Evolutionary conservation across 139 green algal genomes (phyloP), one percentile per base, ranked within the genome.

Genomic region (Micractinium sp.): DNA sequence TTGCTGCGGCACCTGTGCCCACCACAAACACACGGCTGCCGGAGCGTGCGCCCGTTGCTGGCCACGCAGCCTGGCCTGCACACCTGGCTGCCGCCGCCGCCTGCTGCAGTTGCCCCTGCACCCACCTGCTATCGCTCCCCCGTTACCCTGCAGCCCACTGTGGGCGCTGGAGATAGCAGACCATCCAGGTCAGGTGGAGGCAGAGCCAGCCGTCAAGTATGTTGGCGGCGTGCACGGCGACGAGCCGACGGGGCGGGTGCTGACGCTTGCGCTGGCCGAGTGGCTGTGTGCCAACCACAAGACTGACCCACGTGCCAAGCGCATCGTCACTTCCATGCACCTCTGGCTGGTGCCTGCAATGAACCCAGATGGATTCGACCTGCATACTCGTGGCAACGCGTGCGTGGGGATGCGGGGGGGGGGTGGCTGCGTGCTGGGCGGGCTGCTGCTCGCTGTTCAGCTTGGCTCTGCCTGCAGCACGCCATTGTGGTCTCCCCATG

Each of bases 331-430:
- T 1, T 86, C 82, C 25, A 88, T 97, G 87, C 89, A 96, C 85
- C 89, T 98, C 38, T 93, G 92, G 77, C 78, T 99, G 15, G 63
- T 99, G 63, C 95, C 94, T 0, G 93, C 94, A 35, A 92, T 98
- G 74, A 99, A 99, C 90, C 97, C 97, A 18, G 97, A 99, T 88
- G 97, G 97, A 20, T 99, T 98, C 89, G 87, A 87, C 0, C 7
- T 5, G n/a, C 73, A 41, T 15, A 29, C 25, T 0, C 87, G 96
- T 0, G 91, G 89, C n/a, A 98, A 98, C 85, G 87, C 66, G 95
- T 96, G 81, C 86, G 91, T 88, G 18, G 63, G 63, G 7, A 27
- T 27, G 63, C 60, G 20, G 63, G 63, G 20, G 4, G 63, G 20
- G 63, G 20, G 7, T 12, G 20, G 63, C 60, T 67, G 60, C 60